Base-by-base conservation (phyloP, 2,329 filamentous ascomycete species). In the Xylaria sp. region DNA sequence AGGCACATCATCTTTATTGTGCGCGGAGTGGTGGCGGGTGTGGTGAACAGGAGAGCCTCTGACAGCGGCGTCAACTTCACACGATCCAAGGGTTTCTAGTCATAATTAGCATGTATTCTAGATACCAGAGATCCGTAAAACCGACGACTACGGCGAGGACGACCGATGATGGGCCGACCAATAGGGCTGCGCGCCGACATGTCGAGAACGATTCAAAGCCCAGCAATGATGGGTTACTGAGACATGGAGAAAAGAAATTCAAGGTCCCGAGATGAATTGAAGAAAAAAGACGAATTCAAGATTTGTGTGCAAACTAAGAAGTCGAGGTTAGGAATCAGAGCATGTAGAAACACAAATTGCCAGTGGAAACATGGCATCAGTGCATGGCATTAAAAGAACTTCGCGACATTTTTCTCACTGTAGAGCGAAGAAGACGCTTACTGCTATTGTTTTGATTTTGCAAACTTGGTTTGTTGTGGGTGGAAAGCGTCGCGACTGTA, bases 101-200 rank as follows among this genome's bases (percentile, higher is more conserved):
- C 28, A 28, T 12, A 13, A 58, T 72, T 39, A 70, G 61, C 5
- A 20, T 51, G 5, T 3, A 13, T 60, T 12, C 9, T 34, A 37
- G 2, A 48, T 1, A 52, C n/a, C 3, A 18, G 46, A 55, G 39
- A 6, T 48, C 13, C 51, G 25, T 28, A 61, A 10, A 25, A 63
- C 70, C 59, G 32, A 69, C 70, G 51, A 12, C 67, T 70, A 9
- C 61, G 63, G 39, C 66, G 70, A 60, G 57, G 63, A 13, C 67
- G 70, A 48, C 66, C 64, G 25, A 67, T 8, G n/a, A 70, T 55
- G 2, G 70, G 60, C 10, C 13, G 34, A 23, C 64, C 67, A 23
- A 60, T 37, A 7, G 70, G 64, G 12, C 58, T 65, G 46, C 61
- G 70, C 62, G 60, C 34, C 32, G 63, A 62, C 67, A 70, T 71